Base-by-base conservation (phyloP, 2,329 filamentous ascomycete genomes). In the Cytospora piceicola region DNA sequence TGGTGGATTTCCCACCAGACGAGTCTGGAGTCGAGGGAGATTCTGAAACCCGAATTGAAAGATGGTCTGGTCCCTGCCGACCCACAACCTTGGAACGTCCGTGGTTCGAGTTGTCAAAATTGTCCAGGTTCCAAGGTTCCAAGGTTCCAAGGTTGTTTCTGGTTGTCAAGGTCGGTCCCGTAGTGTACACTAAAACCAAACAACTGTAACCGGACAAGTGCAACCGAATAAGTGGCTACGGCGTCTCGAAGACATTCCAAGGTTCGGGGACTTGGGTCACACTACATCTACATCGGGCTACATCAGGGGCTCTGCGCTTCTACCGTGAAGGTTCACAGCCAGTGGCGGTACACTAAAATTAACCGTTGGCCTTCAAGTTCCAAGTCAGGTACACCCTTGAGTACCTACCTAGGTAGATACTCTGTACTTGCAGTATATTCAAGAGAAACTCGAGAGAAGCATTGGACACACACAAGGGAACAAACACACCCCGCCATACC, bases 21-120 rank as follows among this genome's bases (percentile, higher is more conserved):
- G 58, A 34, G 63, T 61, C 52, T 65, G 63, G 58, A 27, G 58
- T 49, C 52, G 58, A 61, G 36, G 24, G 34, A 39, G 27, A 61
- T 32, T 58, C 39, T 65, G 63, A 65, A 65, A 65, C 63, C 39
- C 32, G 57, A 49, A 57, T 20, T 46, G 39, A 29, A 49, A 46
- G n/a, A 30, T 20, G 53, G 39, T 29, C 59, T 39, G 53, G 61
- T 63, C 61, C 61, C 53, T 57, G n/a, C 14, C 8, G 17, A 11
- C 4, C 29, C 53, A 49, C 34, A 9, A 36, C 2, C 34, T 36
- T 36, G 34, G 34, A 36, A 36, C 34, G 12, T 36, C 34, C 14
- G 34, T 34, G 11, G 32, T 29, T 29, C 27, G 27, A 29, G 27
- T 29, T 29, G 27, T 34, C 32, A 34, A 34, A 34, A 32, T 32